Evolutionary conservation across 2,329 filamentous ascomycete genomes (phyloP).

Genomic region (Xylariaceae sp.): DNA sequence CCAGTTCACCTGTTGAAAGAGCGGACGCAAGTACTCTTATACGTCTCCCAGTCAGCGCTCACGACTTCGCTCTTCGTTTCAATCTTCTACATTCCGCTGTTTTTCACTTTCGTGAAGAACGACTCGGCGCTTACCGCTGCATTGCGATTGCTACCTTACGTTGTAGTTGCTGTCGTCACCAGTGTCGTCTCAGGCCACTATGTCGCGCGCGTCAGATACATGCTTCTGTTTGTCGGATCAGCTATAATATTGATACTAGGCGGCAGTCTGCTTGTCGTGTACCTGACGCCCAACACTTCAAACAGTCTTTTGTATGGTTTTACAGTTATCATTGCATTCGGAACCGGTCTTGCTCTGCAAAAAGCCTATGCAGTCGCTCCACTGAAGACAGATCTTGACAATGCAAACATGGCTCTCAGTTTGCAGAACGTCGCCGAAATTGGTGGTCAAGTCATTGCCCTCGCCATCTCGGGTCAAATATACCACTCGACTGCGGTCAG

Average conservation of each 20-base stretch:
- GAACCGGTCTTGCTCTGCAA: constrained; percentile 28
- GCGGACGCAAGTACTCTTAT: constrained; percentile 38
- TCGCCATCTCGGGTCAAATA: constrained; percentile 15
- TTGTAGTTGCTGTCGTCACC: constrained; percentile 23
- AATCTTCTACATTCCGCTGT: constrained; percentile 48
- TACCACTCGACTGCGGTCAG: constrained; percentile 17
- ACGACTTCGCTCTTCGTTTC: constrained; percentile 33
- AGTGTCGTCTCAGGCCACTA: constrained; percentile 32
- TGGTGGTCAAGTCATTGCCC: constrained; percentile 11
- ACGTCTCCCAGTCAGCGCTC: constrained; percentile 32
- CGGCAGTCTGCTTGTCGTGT: constrained; percentile 23
- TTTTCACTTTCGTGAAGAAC: constrained; percentile 44
- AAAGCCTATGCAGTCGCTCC: constrained; percentile 31
- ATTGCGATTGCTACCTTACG: constrained; percentile 39
- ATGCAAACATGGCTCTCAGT: constrained; percentile 4
- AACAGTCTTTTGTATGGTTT: constrained; percentile 30
- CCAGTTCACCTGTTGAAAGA: constrained; percentile 39
- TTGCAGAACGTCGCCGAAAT: constrained; percentile 16
- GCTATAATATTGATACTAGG: constrained; percentile 30
- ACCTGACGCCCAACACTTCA: constrained; percentile 18
- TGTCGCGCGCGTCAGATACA: constrained; percentile 34
- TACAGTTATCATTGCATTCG: constrained; percentile 31
- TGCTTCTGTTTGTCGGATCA: constrained; percentile 30
- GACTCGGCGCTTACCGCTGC: constrained; percentile 38
- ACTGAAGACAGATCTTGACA: constrained; percentile 23